A percentile compares a stretch with the other conserved stretches of the same genome.
phyloP scores from a whole-genome alignment of 306 rosid genomes.

The Mucuna pruriens region DNA sequence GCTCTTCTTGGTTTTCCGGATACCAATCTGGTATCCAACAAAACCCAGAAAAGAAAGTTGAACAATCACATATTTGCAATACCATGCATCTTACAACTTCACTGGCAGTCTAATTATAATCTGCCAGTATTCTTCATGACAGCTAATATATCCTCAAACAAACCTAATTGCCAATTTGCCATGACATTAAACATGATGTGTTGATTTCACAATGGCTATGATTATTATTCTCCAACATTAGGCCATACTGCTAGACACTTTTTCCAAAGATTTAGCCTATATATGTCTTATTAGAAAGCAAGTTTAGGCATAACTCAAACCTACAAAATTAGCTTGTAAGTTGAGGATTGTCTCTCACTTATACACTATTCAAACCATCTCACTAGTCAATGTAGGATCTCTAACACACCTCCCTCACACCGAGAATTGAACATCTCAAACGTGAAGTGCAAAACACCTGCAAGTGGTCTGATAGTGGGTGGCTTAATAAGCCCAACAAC shows the following conservation, averaged over 20 bases:
- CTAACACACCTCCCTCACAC: no score
- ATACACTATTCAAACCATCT: no score
- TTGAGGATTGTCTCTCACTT: no score
- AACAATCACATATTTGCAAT: not conserved
- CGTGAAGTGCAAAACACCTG: no score
- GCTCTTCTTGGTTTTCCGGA: not conserved
- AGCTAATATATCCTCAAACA: not conserved
- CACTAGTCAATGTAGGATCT: no score
- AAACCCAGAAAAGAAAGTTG: not conserved
- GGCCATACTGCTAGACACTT: not conserved
- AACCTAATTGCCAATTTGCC: slow-evolving; percentile 24
- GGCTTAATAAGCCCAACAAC: no score
- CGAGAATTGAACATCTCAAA: no score
- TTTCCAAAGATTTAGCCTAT: not conserved
- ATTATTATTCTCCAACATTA: slow-evolving; percentile 5
- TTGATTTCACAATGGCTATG: not conserved
- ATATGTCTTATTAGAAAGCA: no score
- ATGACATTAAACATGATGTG: not conserved
- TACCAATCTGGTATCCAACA: not conserved
- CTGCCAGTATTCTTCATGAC: not conserved
- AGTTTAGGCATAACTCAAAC: no score
- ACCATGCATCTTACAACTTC: slow-evolving; percentile 4
- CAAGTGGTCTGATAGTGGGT: no score
- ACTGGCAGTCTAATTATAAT: not conserved
- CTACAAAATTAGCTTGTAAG: no score